Evolutionary conservation across 495 filamentous ascomycete genomes (phyloP), one percentile per base, ranked within the genome.

Genomic region (Annulohypoxylon maeteangense): DNA sequence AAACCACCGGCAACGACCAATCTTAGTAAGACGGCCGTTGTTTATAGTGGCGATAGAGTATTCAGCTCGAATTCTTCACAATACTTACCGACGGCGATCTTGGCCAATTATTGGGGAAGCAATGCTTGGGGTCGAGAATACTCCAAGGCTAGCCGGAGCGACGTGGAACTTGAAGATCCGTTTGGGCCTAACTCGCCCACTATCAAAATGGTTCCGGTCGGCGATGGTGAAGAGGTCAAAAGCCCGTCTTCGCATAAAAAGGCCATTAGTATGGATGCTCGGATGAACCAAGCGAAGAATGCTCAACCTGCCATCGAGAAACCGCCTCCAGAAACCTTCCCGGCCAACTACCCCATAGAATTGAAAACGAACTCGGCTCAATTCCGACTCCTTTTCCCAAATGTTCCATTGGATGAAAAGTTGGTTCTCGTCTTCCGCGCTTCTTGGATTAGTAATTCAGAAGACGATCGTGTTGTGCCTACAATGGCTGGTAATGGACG

Each of bases 51-150:
- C 66, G 91, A 97, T 76, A 87, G 87, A 63, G 90, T 85, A 11
- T 83, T 91, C 64, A 86, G 84, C n/a, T 83, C 83, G 38, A 90
- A 90, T 69, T 83, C 83, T 54, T 88, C 87, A 16, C 91, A 91
- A 14, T 85, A 87, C 2, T 88, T 95, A 83, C 91, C 93, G 0
- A 91, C 89, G 63, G 93, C 92, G 18, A 88, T 96, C 70, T 89
- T 97, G 86, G 94, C 93, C 18, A 98, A 98, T 73, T 82, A 95
- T 59, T 98, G 94, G 94, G 94, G 94, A 47, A 95, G 89, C 79
- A 89, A 88, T 38, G 89, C 93, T 40, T 96, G 93, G 91, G 89
- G 91, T 6, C 90, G 91, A 62, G 82, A 94, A 25, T 92, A 93
- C 70, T 85, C 92, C 7, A 66, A 70, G 63, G 50, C 32, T 7